These are phyloP conservation scores for Diospyros lotus DNA, from an alignment of 148 eudicot genomes.

Conservation along the genomic window DNA sequence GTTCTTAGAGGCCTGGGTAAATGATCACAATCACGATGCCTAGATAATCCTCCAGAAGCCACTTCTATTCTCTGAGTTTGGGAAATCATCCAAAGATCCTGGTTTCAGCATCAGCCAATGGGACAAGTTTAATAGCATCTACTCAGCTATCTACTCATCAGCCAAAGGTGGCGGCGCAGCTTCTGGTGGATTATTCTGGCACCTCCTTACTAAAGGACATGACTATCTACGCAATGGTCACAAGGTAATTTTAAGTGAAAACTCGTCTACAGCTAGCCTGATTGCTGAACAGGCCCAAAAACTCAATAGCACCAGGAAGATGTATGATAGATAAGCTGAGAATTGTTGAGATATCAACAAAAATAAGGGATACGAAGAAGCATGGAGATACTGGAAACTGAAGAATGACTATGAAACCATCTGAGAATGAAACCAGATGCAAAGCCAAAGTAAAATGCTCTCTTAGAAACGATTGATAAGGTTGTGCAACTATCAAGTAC, in stretches of 20 bases:
- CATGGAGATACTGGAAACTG: slow-evolving; percentile 4
- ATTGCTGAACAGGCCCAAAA: slow-evolving; percentile 37
- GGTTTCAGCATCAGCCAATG: slow-evolving; percentile 30
- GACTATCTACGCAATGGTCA: slow-evolving; percentile 51
- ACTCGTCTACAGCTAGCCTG: slow-evolving; percentile 30
- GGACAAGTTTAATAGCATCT: slow-evolving; percentile 27
- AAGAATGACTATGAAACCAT: neutral
- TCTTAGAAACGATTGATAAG: neutral
- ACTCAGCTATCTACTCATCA: slow-evolving; percentile 36
- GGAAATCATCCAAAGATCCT: slow-evolving; percentile 44
- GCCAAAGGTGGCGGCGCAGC: slow-evolving; percentile 52
- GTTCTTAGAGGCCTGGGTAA: slow-evolving; percentile 42
- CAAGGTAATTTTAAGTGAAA: slow-evolving; percentile 37
- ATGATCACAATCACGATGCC: slow-evolving; percentile 47
- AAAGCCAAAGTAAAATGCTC: neutral
- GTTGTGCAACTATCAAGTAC: neutral
- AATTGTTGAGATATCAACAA: slow-evolving; percentile 19
- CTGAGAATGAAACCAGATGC: neutral
- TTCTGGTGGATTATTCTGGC: slow-evolving; percentile 73
- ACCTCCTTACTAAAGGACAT: slow-evolving; percentile 41
- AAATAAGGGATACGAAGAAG: slow-evolving; percentile 6
- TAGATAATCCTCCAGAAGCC: slow-evolving; percentile 49
- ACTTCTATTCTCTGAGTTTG: slow-evolving; percentile 57
- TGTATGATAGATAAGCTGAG: slow-evolving; percentile 16
- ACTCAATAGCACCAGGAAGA: slow-evolving; percentile 24